Percentiles rank a stretch among this genome's conserved stretches.
These are phyloP conservation scores for Sabuloglossum arenarium DNA, from an alignment of 495 filamentous ascomycete genomes.

Conservation along the genomic window DNA sequence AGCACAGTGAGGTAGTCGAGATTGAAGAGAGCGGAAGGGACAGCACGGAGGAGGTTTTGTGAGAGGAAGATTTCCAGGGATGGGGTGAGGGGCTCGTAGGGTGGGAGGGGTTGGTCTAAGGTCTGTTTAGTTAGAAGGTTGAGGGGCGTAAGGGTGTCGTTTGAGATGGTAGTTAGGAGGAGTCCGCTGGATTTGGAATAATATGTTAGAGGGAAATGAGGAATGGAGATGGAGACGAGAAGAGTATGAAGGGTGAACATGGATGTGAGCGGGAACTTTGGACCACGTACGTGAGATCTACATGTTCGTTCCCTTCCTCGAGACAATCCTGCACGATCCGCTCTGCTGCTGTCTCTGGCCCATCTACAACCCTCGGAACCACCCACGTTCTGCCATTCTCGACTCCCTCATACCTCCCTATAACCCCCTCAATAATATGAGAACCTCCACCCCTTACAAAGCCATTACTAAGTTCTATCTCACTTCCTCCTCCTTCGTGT, in stretches of 20 bases:
- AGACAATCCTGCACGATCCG: slow-evolving; percentile 23
- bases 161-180: slow-evolving; percentile 13
- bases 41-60: slow-evolving; percentile 31
- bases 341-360: background rate
- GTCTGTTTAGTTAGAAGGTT: slow-evolving; percentile 33
- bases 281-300: slow-evolving; percentile 44
- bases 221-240: too few relatives aligned
- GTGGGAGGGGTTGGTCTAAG: slow-evolving; percentile 19
- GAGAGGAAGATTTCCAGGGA: slow-evolving; percentile 42
- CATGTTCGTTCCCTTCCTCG: slow-evolving; percentile 33
- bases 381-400: background rate
- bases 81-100: slow-evolving; percentile 29
- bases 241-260: too few relatives aligned
- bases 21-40: slow-evolving; percentile 31
- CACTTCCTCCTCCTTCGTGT: background rate
- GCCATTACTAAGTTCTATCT: too few relatives aligned
- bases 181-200: slow-evolving; percentile 16
- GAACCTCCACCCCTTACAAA: too few relatives aligned
- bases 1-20: slow-evolving; percentile 41
- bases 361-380: background rate
- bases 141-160: slow-evolving; percentile 31
- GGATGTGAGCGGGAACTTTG: background rate
- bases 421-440: background rate
- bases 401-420: background rate
- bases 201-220: slow-evolving; percentile 15